These are phyloP conservation scores for Sapria himalayana DNA, from an alignment of 345 rosid genomes.

Conservation along the genomic window DNA sequence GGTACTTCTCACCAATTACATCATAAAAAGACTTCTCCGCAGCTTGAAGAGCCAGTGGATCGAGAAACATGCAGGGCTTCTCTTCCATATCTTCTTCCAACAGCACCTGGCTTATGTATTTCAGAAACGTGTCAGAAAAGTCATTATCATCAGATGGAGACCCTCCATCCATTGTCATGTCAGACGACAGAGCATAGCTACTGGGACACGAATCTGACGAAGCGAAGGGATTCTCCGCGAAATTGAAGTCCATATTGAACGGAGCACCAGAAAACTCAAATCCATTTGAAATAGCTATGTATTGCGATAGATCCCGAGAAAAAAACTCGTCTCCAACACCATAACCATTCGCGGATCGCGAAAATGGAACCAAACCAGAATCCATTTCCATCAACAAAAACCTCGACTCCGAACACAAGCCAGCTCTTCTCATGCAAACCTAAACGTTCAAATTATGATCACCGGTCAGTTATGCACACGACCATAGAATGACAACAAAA, in stretches of 20 bases:
- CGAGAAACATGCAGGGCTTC: slow-evolving; percentile 25
- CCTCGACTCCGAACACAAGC: not conserved
- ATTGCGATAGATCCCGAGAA: slow-evolving; percentile 1
- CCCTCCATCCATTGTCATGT: slow-evolving; percentile 7
- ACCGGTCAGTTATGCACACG: too few species aligned
- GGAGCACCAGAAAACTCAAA: slow-evolving; percentile 15
- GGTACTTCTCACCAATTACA: slow-evolving; percentile 22
- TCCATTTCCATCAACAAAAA: slow-evolving; percentile 9
- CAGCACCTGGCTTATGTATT: slow-evolving; percentile 39
- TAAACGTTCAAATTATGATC: too few species aligned
- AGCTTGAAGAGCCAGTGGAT: slow-evolving; percentile 33
- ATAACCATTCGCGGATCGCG: slow-evolving; percentile 6
- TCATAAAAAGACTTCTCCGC: slow-evolving; percentile 49
- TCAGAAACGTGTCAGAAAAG: slow-evolving; percentile 29
- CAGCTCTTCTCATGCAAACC: too few species aligned
- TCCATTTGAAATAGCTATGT: slow-evolving; percentile 11
- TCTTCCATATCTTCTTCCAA: slow-evolving; percentile 55
- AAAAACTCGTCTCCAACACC: slow-evolving; percentile 4
- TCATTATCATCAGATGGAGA: slow-evolving; percentile 33
- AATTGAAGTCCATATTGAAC: slow-evolving; percentile 11
- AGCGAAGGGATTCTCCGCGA: slow-evolving; percentile 8
- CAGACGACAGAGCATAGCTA: slow-evolving; percentile 6
- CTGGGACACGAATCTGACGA: slow-evolving; percentile 12
- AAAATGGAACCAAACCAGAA: slow-evolving; percentile 7
- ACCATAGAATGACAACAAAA: too few species aligned